Evolutionary conservation across 2,329 filamentous ascomycete species (phyloP).

Genomic region (Pseudogymnoascus sp.): DNA sequence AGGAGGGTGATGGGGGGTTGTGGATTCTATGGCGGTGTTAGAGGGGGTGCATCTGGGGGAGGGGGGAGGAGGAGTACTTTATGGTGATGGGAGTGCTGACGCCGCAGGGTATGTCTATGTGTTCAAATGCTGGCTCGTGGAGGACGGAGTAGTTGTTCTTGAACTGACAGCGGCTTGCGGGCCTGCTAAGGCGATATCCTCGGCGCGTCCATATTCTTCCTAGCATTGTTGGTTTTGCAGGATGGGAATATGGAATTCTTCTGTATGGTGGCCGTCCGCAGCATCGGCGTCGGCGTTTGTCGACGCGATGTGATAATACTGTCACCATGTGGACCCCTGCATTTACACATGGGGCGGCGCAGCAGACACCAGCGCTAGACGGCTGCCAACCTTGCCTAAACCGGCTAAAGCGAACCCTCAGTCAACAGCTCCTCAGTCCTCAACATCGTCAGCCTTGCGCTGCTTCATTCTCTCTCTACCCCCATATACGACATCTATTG

Average conservation of each 20-base stretch:
- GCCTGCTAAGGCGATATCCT: not conserved
- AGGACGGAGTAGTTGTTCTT: not conserved
- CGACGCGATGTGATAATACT: not conserved
- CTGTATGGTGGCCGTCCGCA: not conserved
- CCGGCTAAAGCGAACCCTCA: conserved; percentile 4
- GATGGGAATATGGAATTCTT: not conserved
- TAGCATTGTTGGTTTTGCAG: not conserved
- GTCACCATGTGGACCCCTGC: not conserved
- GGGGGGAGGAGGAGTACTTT: conserved; percentile 27
- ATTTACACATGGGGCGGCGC: not conserved
- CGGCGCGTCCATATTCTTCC: not conserved
- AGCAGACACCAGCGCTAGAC: not conserved
- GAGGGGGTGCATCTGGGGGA: not conserved
- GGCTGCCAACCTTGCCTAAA: not conserved
- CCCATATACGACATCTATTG: not conserved
- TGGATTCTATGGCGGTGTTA: not conserved
- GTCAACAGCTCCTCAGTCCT: not conserved
- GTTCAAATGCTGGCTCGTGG: not conserved
- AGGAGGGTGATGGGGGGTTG: conserved; percentile 12
- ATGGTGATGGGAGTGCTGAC: conserved; percentile 26
- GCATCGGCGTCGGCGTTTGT: not conserved
- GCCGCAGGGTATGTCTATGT: not conserved
- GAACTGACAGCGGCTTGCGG: not conserved
- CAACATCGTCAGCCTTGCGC: not conserved
- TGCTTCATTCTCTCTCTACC: not conserved